Evolutionary conservation across 345 rosid species (phyloP), one percentile per base, ranked within the genome.

Genomic region (Acer saccharum): DNA sequence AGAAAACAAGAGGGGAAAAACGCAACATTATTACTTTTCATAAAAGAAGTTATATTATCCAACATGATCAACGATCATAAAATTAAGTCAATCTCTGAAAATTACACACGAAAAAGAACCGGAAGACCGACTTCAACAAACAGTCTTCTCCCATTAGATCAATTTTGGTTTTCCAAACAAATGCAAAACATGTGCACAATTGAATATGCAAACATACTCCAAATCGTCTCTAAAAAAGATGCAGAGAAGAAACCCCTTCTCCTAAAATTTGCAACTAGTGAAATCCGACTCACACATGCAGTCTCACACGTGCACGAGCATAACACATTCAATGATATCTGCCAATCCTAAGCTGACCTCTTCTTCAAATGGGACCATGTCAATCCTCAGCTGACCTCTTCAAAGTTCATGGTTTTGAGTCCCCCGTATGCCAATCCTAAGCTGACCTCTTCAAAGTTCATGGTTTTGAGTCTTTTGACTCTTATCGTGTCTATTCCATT

Each of bases 371-470:
- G 23, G 27, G 64, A 60, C 64, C 25, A 20, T 20, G 63, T 58
- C 63, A 58, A 58, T 58, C 25, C 61, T 48, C 50, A 35, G 72
- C 65, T 25, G 50, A 69, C 76, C 48, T 25, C 81, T 35, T 71
- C 41, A 78, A 71, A 61, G 57, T 48, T 63, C 65, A 16, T 9
- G 29, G 21, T 77, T 73, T 57, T 16, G 58, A 75, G 62, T 14
- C 54, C 25, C 25, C 25, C 25, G 1, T 23, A 23, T 8, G 58
- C 29, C 69, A 60, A 48, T 44, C 61, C 55, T 55, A 39, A 54
- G 68, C 58, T 16, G 50, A 69, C 76, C 48, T 25, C 81, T 35
- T 71, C 41, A 78, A 71, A 61, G 57, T 48, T 63, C 65, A 16
- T 9, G 29, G 21, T 77, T 73, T 57, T 16, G 58, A 75, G 62